Conservation (phyloP, 148 eudicot species). For the Arbutus unedo region DNA sequence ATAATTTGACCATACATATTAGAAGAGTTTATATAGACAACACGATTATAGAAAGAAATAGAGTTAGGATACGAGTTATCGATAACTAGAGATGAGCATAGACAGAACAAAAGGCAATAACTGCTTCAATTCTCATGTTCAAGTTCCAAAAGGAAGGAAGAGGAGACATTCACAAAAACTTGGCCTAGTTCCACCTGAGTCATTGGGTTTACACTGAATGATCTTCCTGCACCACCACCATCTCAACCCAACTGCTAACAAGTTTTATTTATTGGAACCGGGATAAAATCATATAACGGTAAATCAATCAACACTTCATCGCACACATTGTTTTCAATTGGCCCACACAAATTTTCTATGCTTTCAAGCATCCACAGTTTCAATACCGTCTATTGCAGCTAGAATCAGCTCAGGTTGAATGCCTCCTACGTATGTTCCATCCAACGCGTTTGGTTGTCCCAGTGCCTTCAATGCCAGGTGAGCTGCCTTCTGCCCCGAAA, state of each 20-base stretch:
- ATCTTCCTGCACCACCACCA: not conserved
- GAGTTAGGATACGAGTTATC: too few relatives aligned
- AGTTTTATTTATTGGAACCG: not conserved
- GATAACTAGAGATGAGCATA: not conserved
- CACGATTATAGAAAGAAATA: too few relatives aligned
- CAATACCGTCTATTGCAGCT: constrained; percentile 48
- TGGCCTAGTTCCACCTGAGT: not conserved
- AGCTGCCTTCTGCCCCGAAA: constrained; percentile 95
- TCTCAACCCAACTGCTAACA: not conserved
- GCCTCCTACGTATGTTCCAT: constrained; percentile 40
- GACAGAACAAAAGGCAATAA: not conserved
- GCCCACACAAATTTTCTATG: not conserved
- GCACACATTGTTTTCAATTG: too few relatives aligned
- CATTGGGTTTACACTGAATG: not conserved
- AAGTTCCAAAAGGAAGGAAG: not conserved
- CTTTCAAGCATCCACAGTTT: constrained; percentile 41
- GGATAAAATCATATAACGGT: too few relatives aligned
- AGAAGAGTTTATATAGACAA: too few relatives aligned
- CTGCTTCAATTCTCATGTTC: not conserved
- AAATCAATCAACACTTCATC: too few relatives aligned
- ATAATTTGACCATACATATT: too few relatives aligned
- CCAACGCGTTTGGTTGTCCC: constrained; percentile 76
- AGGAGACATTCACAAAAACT: not conserved
- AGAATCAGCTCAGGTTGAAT: constrained; percentile 52
- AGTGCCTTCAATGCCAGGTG: constrained; percentile 78